phyloP scores from a whole-genome alignment of 2,329 filamentous ascomycete species.

The Raffaelea arxii region DNA sequence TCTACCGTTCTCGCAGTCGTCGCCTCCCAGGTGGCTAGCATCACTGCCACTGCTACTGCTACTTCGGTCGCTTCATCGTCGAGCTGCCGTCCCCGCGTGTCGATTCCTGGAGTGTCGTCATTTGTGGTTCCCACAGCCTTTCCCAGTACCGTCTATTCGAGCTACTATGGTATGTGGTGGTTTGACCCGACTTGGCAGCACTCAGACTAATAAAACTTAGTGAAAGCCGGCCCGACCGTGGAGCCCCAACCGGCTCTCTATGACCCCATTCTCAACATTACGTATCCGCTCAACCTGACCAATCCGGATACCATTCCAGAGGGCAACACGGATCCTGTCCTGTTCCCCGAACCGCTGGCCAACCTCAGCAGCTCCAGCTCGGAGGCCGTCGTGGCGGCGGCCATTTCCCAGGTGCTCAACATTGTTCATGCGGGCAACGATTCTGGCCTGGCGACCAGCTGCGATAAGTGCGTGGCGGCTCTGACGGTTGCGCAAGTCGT shows the following conservation, averaged over 20 bases:
- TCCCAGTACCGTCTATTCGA: conserved; percentile 39
- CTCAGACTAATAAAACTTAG: conserved; percentile 8
- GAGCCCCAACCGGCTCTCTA: conserved; percentile 30
- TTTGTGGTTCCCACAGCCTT: conserved; percentile 36
- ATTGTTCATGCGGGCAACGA: conserved; percentile 28
- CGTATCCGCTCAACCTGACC: conserved; percentile 44
- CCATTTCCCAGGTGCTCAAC: conserved; percentile 30
- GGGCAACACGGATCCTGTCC: conserved; percentile 36
- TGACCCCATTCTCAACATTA: conserved; percentile 44
- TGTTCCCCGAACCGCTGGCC: conserved; percentile 34
- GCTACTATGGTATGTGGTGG: conserved; percentile 30
- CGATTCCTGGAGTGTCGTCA: conserved; percentile 22
- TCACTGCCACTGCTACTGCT: background rate
- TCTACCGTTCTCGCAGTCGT: background rate
- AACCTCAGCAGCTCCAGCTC: conserved; percentile 30
- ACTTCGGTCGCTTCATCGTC: background rate
- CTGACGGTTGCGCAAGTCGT: conserved; percentile 39
- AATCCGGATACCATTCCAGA: conserved; percentile 41
- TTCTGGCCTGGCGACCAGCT: conserved; percentile 28
- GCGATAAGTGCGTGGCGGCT: conserved; percentile 42
- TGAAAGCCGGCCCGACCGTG: conserved; percentile 19
- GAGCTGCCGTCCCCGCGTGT: background rate
- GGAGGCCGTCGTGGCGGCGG: conserved; percentile 30
- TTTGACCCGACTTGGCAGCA: background rate
- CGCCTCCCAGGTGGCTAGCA: conserved; percentile 5